A percentile compares a stretch with the other conserved stretches of the same genome.
Evolutionary conservation across 306 rosid genomes (phyloP).

Genomic region (Prinsepia uniflora): DNA sequence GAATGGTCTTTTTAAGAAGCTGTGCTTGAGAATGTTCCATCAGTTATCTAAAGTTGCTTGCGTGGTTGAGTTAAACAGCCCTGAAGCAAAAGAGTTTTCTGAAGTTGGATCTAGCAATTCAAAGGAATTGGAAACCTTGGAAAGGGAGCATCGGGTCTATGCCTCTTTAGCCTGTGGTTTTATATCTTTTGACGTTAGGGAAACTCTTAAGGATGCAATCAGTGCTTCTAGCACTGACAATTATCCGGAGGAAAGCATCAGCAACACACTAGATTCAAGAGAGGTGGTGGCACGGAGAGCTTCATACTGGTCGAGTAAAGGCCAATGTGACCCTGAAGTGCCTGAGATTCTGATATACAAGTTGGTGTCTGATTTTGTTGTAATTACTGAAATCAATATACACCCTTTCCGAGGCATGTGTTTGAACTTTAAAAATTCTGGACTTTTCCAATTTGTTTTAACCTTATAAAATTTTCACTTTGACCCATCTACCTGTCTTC

Average conservation of each 20-base stretch:
- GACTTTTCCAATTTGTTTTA: slow-evolving; percentile 9
- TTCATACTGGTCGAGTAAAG: slow-evolving; percentile 88
- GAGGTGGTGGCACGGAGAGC: slow-evolving; percentile 25
- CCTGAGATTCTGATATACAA: slow-evolving; percentile 77
- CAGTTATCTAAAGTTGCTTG: slow-evolving; percentile 52
- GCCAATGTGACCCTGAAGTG: slow-evolving; percentile 58
- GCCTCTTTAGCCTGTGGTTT: slow-evolving; percentile 41
- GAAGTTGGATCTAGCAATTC: slow-evolving; percentile 64
- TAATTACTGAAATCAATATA: slow-evolving; percentile 56
- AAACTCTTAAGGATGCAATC: slow-evolving; percentile 54
- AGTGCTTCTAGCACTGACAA: slow-evolving; percentile 95
- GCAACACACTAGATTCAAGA: slow-evolving; percentile 55
- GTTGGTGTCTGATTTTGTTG: slow-evolving; percentile 60
- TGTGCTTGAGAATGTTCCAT: slow-evolving; percentile 84
- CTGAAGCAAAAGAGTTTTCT: slow-evolving; percentile 29
- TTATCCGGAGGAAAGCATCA: slow-evolving; percentile 68
- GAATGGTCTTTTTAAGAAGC: slow-evolving; percentile 61
- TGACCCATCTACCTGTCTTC: slow-evolving; percentile 10
- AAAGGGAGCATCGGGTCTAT: slow-evolving; percentile 63
- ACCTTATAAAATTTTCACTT: slow-evolving; percentile 13
- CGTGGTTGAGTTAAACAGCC: slow-evolving; percentile 50
- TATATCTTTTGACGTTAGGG: slow-evolving; percentile 23
- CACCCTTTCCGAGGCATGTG: slow-evolving; percentile 75
- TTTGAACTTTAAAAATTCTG: slow-evolving; percentile 19
- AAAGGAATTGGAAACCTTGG: slow-evolving; percentile 47